phyloP scores from a whole-genome alignment of 139 green algal species.

The Prasinococcaceae sp. region DNA sequence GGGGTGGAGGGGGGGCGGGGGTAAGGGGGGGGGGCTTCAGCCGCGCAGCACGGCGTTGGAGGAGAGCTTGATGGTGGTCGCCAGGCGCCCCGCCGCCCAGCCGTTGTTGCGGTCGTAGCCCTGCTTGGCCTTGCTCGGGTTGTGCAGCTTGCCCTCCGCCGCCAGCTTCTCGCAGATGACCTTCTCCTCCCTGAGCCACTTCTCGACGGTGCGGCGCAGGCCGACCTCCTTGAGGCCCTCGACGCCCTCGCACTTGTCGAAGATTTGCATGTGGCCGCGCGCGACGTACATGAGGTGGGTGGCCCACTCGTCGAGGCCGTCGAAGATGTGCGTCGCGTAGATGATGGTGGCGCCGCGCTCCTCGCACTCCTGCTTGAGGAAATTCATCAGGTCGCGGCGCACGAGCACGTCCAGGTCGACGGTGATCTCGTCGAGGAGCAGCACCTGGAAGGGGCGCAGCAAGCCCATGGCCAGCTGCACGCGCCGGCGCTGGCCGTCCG shows the following conservation, averaged over 20 bases:
- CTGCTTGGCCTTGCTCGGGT: neutral
- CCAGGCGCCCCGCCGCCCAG: neutral
- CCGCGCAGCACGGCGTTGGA: too few relatives aligned
- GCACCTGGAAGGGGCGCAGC: conserved; percentile 81
- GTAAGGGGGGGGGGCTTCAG: too few relatives aligned
- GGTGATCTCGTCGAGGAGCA: conserved; percentile 96
- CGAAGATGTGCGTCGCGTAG: conserved; percentile 98
- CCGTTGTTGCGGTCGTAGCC: conserved; percentile 12
- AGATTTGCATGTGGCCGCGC: conserved; percentile 7
- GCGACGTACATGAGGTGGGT: conserved; percentile 26
- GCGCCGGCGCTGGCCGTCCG: conserved; percentile 80
- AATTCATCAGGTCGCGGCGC: conserved; percentile 77
- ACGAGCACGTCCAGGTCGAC: conserved; percentile 96
- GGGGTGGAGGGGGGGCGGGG: too few relatives aligned
- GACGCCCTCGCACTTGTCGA: conserved; percentile 1
- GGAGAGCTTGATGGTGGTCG: too few relatives aligned
- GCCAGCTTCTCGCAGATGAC: conserved; percentile 15
- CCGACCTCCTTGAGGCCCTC: conserved; percentile 22
- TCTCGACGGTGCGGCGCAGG: conserved; percentile 63
- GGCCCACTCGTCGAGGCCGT: conserved; percentile 47
- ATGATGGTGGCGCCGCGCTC: conserved; percentile 64
- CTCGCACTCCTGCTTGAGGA: conserved; percentile 71
- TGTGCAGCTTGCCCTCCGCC: neutral
- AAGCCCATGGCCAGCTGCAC: conserved; percentile 95
- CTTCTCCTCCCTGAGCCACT: conserved; percentile 56